Evolutionary conservation across 2,329 filamentous ascomycete genomes (phyloP).

Genomic region (Rugonectria rugulosa): DNA sequence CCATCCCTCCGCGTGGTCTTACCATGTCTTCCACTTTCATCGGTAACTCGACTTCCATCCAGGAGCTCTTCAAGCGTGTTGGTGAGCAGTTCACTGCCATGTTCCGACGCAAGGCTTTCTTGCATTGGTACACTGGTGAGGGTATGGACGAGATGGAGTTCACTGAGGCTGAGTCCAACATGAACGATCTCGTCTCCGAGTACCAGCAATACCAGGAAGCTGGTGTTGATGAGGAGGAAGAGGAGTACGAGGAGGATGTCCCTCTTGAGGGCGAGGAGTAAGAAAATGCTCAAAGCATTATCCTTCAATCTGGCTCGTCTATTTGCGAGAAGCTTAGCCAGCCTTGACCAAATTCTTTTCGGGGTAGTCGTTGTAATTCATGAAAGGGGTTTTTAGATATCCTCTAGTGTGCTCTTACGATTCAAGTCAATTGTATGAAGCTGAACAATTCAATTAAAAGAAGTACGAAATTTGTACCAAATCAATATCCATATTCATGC

Average conservation of each 20-base stretch:
- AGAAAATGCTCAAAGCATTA: slow-evolving; percentile 17
- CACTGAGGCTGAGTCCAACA: slow-evolving; percentile 99
- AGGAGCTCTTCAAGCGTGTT: slow-evolving; percentile 99
- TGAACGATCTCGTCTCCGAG: slow-evolving; percentile 99
- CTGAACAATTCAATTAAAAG: slow-evolving; percentile 37
- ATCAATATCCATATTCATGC: background rate
- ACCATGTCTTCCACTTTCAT: slow-evolving; percentile 99
- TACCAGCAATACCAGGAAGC: slow-evolving; percentile 99
- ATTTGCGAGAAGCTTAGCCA: slow-evolving; percentile 28
- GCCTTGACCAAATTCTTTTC: slow-evolving; percentile 44
- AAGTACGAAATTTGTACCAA: slow-evolving; percentile 43
- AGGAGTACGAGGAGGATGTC: slow-evolving; percentile 90
- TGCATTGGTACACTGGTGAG: slow-evolving; percentile 99
- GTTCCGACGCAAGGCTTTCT: slow-evolving; percentile 99
- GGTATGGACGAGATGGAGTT: slow-evolving; percentile 99
- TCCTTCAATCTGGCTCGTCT: slow-evolving; percentile 5
- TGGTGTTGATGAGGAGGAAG: slow-evolving; percentile 94
- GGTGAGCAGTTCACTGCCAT: slow-evolving; percentile 99
- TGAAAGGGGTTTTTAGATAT: slow-evolving; percentile 50
- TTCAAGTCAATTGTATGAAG: slow-evolving; percentile 43
- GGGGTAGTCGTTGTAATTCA: slow-evolving; percentile 43
- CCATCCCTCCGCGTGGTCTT: slow-evolving; percentile 92
- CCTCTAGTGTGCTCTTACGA: slow-evolving; percentile 45
- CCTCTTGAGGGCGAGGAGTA: slow-evolving; percentile 73
- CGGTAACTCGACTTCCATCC: slow-evolving; percentile 98